Evolutionary conservation across 306 rosid species (phyloP), one percentile per base, ranked within the genome.

Genomic region (Cucumis cinereus): DNA sequence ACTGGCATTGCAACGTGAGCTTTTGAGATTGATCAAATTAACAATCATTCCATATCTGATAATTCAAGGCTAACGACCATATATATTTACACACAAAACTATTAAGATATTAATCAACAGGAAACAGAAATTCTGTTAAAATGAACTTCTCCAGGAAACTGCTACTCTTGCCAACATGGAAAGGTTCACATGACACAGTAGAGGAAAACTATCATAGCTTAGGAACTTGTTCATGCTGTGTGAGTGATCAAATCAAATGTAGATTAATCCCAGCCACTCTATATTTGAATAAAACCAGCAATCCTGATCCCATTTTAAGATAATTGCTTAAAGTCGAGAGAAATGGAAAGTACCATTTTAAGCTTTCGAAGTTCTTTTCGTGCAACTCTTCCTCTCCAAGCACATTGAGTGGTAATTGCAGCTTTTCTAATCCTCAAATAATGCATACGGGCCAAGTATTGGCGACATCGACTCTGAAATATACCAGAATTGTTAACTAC

Each of bases 291-390:
- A 30, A 30, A 30, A 63, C 47, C 24, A 63, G 4, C 3, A 33
- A 63, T 63, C 70, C 45, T 35, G 43, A 35, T 63, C 45, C 24
- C 24, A 8, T 35, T 35, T 30, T 30, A 30, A 4, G 30, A 61
- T 16, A 15, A 61, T 1, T 17, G 3, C 10, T 47, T 10, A 55
- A 59, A 41, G 24, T 41, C 23, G 24, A 67, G 60, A 22, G 74
- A 64, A 14, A 77, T 22, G 52, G 36, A 35, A 12, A 10, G 67
- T 38, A 94, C 99, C 96, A 86, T 86, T 81, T 68, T 86, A 79
- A 92, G 97, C 79, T 83, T 86, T 74, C 84, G 82, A 78, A 92
- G 80, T 81, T 89, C 94, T 81, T 78, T 84, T 12, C 87, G 88
- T 43, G 99, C 99, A 67, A 73, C 78, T 78, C 83, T 82, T 82